Base-by-base conservation (phyloP, 352 stramenopile genomes). In the Ophiocytium majus region DNA sequence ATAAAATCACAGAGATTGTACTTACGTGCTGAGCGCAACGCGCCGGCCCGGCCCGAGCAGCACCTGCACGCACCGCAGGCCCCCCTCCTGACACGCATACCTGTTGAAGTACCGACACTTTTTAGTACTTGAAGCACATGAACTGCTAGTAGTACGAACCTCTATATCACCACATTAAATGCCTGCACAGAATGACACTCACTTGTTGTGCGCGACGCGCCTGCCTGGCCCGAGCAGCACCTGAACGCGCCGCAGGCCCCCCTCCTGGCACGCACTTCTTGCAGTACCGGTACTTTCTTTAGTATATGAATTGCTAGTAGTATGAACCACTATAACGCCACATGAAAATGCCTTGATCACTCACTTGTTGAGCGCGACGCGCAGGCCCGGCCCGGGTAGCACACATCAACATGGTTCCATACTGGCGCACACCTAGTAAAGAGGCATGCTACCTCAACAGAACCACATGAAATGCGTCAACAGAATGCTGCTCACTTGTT, bases 161-260 rank as follows among this genome's bases (percentile, higher is more conserved):
- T 57, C 14, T 57, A 57, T 57, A 14, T 57, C 14, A 14, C 5
- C 43, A 57, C 5, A 14, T 57, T 14, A 57, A 14, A 57, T 57
- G 5, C 43, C 5, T 57, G 43, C 43, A 57, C 43, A 57, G 14
- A 57, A 57, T 57, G 5, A 57, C 43, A 57, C 43, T 57, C 43
- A 57, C 14, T 5, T 14, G 14, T 57, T 57, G 43, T 14, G 5
- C 43, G 43, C 5, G 5, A 57, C 5, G 43, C 43, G 43, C 9
- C 50, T 28, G 17, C 82, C 82, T 32, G 63, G 43, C 0, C 43
- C 43, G 23, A 86, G 31, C 10, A 86, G 57, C 50, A 82, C 33
- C 76, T 86, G 81, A 35, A 86, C 71, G 17, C 82, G 82, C 33
- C 74, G 23, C 28, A 85, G 81, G 33, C 82, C 82, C 10, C 82